Conservation (phyloP, 306 rosid genomes). For the Astragalus glycyphyllos region DNA sequence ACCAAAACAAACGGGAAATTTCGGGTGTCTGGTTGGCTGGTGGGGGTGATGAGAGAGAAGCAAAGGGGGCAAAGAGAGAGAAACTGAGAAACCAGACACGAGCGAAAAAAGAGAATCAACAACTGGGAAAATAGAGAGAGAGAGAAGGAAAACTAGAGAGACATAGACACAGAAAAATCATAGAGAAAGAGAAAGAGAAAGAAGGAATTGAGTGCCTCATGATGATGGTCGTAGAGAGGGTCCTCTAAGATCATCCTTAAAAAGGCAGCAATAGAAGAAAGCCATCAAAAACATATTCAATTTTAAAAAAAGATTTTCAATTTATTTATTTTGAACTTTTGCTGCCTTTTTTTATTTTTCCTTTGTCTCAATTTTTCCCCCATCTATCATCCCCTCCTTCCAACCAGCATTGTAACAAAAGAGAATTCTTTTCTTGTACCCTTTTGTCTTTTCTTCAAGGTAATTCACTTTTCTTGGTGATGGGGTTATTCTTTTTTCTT, state of each 20-base stretch:
- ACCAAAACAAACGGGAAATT: constrained; percentile 23
- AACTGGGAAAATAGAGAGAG: constrained; percentile 34
- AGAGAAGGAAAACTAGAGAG: constrained; percentile 32
- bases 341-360: constrained; percentile 77
- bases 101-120: constrained; percentile 21
- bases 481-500: constrained; percentile 62
- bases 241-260: constrained; percentile 89
- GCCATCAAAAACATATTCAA: not conserved
- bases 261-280: constrained; percentile 66
- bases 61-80: constrained; percentile 36
- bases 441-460: constrained; percentile 54
- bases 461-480: constrained; percentile 56
- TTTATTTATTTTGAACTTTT: constrained; percentile 53
- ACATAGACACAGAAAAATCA: constrained; percentile 14
- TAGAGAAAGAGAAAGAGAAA: constrained; percentile 28
- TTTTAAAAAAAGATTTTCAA: not conserved
- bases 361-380: constrained; percentile 56
- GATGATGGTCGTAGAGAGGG: constrained; percentile 80
- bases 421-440: constrained; percentile 43
- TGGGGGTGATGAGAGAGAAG: constrained; percentile 62
- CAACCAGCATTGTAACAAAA: constrained; percentile 37
- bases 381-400: constrained; percentile 36
- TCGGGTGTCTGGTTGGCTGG: constrained; percentile 56
- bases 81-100: constrained; percentile 35
- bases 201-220: constrained; percentile 27